Base-by-base conservation (phyloP, 176 grass and related monocot genomes). In the Tillandsia fasciculata region DNA sequence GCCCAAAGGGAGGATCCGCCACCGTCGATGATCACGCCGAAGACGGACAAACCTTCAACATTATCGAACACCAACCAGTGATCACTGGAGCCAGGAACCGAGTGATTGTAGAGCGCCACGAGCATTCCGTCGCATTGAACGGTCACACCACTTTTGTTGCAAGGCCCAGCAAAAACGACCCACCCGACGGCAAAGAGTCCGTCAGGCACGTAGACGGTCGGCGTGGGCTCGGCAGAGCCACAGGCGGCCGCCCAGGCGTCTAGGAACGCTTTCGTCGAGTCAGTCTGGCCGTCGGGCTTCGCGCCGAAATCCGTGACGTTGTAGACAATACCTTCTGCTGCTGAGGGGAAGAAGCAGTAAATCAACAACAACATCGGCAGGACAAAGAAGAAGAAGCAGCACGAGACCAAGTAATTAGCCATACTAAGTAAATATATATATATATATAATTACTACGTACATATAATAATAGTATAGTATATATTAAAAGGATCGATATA, bases 21-120 rank as follows among this genome's bases (percentile, higher is more conserved):
- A 52, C 83, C 87, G 71, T 90, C 87, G 12, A 90, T 47, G 9
- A 53, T 67, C 53, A 83, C 80, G 65, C 87, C 87, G 53, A 50
- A 65, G 66, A 90, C 53, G 2, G 79, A 80, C 17, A 90, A 64
- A 28, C 87, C 83, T 1, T 68, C 63, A 54, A 86, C 64, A 33
- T 65, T 63, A 58, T 83, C 73, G 74, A 90, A 90, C 50, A 72
- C 54, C 33, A 83, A 71, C 87, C 83, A 90, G 1, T 74, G 64
- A 9, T 23, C 22, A 12, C 53, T 53, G 50, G 64, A 71, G 52
- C 54, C 71, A 13, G 11, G 18, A 20, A 3, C 1, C n/a, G 7
- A 8, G 1, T 73, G 77, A 67, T 69, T 74, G 4, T 79, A 90
- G 3, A 76, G 76, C 23, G 83, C 87, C 2, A 83, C 65, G 4